These are phyloP conservation scores for Rosa multiflora DNA, from an alignment of 306 rosid genomes.

Conservation along the genomic window DNA sequence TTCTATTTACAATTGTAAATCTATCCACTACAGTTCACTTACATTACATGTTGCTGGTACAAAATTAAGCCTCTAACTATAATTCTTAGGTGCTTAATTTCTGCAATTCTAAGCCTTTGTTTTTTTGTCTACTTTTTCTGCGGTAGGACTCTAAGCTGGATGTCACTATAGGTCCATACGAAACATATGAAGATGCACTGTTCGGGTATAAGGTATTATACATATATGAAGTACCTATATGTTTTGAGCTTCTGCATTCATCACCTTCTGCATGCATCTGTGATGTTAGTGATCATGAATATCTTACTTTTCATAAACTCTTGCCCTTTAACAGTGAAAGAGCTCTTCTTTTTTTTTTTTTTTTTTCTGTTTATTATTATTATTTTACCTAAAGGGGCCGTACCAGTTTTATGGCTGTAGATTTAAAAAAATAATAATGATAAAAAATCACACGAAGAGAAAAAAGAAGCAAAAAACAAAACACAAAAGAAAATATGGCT, in stretches of 20 bases:
- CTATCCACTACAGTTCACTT: background rate
- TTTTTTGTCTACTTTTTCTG: slow-evolving; percentile 2
- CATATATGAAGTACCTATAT: background rate
- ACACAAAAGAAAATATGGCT: background rate
- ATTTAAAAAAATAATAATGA: background rate
- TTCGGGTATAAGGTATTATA: slow-evolving; percentile 87
- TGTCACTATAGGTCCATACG: slow-evolving; percentile 93
- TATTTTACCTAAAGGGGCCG: background rate
- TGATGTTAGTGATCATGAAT: background rate
- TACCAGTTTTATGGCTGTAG: background rate
- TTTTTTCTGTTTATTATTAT: no score
- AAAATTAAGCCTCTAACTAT: background rate
- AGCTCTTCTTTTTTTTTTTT: background rate
- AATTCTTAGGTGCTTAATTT: background rate
- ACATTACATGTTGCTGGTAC: background rate
- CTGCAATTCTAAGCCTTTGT: slow-evolving; percentile 25
- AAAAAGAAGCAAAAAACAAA: background rate
- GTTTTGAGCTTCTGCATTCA: slow-evolving; percentile 2
- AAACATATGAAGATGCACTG: slow-evolving; percentile 84
- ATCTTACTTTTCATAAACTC: slow-evolving; percentile 7
- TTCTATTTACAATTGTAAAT: background rate
- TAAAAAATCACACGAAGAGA: background rate
- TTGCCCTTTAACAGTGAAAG: slow-evolving; percentile 12
- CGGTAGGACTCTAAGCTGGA: slow-evolving; percentile 85
- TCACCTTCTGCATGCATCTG: background rate